These are phyloP conservation scores for Cetraspora pellucida DNA, from an alignment of 192 early-diverging fungal genomes.

Conservation along the genomic window DNA sequence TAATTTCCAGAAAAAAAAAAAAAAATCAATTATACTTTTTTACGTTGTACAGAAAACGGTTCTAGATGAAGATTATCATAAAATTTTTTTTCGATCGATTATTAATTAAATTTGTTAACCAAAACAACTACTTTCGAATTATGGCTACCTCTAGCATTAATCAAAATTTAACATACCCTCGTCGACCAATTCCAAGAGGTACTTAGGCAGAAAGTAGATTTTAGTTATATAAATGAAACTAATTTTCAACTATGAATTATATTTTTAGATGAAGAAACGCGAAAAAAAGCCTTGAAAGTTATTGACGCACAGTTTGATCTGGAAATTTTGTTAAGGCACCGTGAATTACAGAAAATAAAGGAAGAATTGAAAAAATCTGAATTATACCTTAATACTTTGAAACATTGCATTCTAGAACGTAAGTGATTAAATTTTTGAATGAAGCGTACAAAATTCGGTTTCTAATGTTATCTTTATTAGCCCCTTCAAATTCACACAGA, in stretches of 20 bases:
- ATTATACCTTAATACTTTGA: constrained; percentile 57
- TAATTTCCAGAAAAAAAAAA: too few species aligned
- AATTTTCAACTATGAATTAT: neutral
- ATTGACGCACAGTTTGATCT: constrained; percentile 73
- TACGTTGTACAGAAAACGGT: too few species aligned
- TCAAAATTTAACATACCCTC: neutral
- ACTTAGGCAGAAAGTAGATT: neutral
- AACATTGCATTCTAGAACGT: constrained; percentile 58
- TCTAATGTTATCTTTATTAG: neutral
- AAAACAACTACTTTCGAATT: too few species aligned
- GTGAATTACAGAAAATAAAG: constrained; percentile 64
- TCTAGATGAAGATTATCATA: too few species aligned
- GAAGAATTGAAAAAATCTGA: constrained; percentile 64
- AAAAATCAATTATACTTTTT: too few species aligned
- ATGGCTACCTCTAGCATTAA: too few species aligned
- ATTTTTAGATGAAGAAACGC: neutral
- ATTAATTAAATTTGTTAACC: too few species aligned
- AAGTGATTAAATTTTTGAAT: constrained; percentile 16
- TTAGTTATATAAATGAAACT: neutral
- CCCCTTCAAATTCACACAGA: neutral
- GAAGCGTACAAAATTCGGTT: neutral
- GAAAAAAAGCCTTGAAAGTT: neutral
- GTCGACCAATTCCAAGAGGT: constrained; percentile 2
- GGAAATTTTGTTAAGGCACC: constrained; percentile 72
- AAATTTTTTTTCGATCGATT: too few species aligned